phyloP scores from a whole-genome alignment of 2,329 filamentous ascomycete genomes.

The Fusarium albosuccineum region DNA sequence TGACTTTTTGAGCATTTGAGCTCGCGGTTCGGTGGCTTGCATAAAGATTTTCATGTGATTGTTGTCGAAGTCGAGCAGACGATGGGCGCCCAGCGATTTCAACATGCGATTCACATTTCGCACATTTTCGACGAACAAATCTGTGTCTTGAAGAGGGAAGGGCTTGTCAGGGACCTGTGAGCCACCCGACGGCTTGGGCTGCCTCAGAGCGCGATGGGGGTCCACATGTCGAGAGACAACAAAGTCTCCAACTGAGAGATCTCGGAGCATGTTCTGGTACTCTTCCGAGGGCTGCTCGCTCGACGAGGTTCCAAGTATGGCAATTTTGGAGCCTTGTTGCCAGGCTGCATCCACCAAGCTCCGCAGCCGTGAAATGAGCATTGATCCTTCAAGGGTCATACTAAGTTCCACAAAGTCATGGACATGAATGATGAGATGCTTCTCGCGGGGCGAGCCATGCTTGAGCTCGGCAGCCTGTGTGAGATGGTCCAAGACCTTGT shows the following conservation, averaged over 20 bases:
- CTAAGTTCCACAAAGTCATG: slow-evolving; percentile 85
- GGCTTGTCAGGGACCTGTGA: slow-evolving; percentile 33
- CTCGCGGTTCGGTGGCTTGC: slow-evolving; percentile 42
- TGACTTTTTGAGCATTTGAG: slow-evolving; percentile 50
- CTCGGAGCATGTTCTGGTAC: slow-evolving; percentile 56
- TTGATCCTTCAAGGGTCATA: slow-evolving; percentile 75
- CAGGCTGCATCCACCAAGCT: slow-evolving; percentile 79
- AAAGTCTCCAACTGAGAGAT: slow-evolving; percentile 58
- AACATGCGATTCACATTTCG: slow-evolving; percentile 63
- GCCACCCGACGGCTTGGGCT: slow-evolving; percentile 46
- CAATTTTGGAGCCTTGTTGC: slow-evolving; percentile 76
- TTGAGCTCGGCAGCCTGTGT: slow-evolving; percentile 61
- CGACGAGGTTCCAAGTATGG: slow-evolving; percentile 84
- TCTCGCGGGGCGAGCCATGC: slow-evolving; percentile 49
- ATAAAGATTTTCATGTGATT: slow-evolving; percentile 45
- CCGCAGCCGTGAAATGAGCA: slow-evolving; percentile 78
- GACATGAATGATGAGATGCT: slow-evolving; percentile 78
- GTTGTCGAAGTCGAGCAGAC: slow-evolving; percentile 42
- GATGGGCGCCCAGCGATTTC: slow-evolving; percentile 49
- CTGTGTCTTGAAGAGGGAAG: slow-evolving; percentile 51
- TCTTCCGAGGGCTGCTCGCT: slow-evolving; percentile 62
- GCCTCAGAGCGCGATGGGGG: slow-evolving; percentile 40
- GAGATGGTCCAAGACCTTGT: slow-evolving; percentile 69
- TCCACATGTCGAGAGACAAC: slow-evolving; percentile 53
- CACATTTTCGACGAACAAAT: slow-evolving; percentile 61